phyloP scores from a whole-genome alignment of 2,329 filamentous ascomycete genomes.

The Colletotrichum sp. region DNA sequence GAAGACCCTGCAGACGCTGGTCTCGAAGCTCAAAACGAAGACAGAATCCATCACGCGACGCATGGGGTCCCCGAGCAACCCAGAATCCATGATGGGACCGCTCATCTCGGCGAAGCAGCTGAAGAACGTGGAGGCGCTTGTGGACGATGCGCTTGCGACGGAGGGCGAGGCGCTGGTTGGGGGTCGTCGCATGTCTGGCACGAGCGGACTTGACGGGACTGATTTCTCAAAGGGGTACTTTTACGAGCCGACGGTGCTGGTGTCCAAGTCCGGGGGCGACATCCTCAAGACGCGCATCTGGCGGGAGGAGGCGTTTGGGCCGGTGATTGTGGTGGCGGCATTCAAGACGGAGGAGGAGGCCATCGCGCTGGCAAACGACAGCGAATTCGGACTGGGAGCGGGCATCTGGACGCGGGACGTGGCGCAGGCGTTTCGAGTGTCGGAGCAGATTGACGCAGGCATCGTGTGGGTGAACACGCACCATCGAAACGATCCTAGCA shows the following conservation, averaged over 20 bases:
- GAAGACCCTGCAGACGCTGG: constrained; percentile 67
- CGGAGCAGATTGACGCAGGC: constrained; percentile 73
- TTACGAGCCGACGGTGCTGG: constrained; percentile 79
- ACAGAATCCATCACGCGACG: constrained; percentile 58
- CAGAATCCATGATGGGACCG: constrained; percentile 67
- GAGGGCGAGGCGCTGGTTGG: constrained; percentile 45
- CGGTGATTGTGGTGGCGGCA: constrained; percentile 76
- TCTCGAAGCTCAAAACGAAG: constrained; percentile 68
- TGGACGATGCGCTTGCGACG: constrained; percentile 65
- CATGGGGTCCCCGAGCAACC: constrained; percentile 63
- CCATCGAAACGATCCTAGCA: constrained; percentile 75
- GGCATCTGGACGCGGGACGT: constrained; percentile 79
- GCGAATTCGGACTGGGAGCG: constrained; percentile 77
- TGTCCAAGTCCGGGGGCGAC: constrained; percentile 55
- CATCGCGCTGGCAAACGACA: constrained; percentile 73
- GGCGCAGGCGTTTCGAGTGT: constrained; percentile 74
- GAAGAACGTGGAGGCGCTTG: constrained; percentile 70
- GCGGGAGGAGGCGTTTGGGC: constrained; percentile 84
- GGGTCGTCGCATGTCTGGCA: constrained; percentile 52
- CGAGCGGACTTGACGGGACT: constrained; percentile 53
- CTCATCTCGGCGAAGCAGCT: constrained; percentile 69
- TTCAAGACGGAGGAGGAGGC: constrained; percentile 78
- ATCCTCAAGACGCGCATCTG: constrained; percentile 76
- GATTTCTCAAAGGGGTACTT: constrained; percentile 70
- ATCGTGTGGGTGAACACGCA: constrained; percentile 66